phyloP scores from a whole-genome alignment of 306 rosid species.

The Styphnolobium japonicum region DNA sequence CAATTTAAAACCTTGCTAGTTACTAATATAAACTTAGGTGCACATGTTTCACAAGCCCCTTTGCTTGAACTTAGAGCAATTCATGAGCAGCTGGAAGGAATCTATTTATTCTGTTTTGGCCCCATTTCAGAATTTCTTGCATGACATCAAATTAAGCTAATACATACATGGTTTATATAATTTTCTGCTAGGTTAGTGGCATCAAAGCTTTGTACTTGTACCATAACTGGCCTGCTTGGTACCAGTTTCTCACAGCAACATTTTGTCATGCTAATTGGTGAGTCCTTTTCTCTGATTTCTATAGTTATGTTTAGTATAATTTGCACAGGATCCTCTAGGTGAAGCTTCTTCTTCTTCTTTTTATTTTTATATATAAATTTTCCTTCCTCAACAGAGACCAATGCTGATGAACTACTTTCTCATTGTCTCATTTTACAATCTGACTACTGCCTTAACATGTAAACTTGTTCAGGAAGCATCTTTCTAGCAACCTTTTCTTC shows the following conservation, averaged over 20 bases:
- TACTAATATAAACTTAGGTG: neutral
- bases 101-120: neutral
- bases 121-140: neutral
- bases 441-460: slow-evolving; percentile 17
- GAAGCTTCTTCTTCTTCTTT: neutral
- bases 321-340: neutral
- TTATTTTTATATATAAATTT: neutral
- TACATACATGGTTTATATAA: neutral
- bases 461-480: slow-evolving; percentile 81
- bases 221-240: slow-evolving; percentile 83
- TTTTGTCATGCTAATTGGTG: slow-evolving; percentile 98
- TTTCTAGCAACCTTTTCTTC: slow-evolving; percentile 97
- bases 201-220: slow-evolving; percentile 65
- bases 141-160: neutral
- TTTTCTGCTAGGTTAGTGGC: slow-evolving; percentile 52
- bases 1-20: too few relatives aligned
- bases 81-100: too few relatives aligned
- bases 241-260: slow-evolving; percentile 90
- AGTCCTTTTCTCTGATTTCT: slow-evolving; percentile 26
- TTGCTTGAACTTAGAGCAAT: too few relatives aligned
- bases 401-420: neutral
- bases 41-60: too few relatives aligned
- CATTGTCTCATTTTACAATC: slow-evolving; percentile 12
- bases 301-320: neutral
- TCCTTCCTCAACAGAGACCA: neutral